phyloP scores from a whole-genome alignment of 768 basidiomycete species.

The Lactarius sanguifluus region DNA sequence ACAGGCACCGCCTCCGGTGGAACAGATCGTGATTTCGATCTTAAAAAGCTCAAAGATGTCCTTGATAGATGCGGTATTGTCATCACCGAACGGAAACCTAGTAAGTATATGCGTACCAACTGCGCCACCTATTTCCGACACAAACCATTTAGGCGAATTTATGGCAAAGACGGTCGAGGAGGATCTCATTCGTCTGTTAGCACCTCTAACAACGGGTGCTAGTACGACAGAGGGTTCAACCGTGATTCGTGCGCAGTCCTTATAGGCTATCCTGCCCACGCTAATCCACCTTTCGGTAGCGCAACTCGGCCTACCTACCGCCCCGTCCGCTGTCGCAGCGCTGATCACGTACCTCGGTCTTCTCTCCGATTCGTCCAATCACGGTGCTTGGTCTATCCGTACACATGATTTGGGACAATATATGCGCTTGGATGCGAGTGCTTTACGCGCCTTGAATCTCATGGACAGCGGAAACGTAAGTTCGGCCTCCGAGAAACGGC shows the following conservation, averaged over 20 bases:
- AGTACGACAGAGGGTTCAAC: slow-evolving; percentile 14
- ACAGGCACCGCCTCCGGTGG: slow-evolving; percentile 69
- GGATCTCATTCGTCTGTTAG: slow-evolving; percentile 27
- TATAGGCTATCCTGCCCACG: not conserved
- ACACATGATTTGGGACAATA: slow-evolving; percentile 92
- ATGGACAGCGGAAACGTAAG: slow-evolving; percentile 57
- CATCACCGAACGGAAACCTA: slow-evolving; percentile 84
- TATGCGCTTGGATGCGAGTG: slow-evolving; percentile 96
- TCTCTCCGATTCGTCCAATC: slow-evolving; percentile 72
- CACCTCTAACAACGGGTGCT: not conserved
- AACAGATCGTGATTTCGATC: slow-evolving; percentile 82
- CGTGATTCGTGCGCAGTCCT: slow-evolving; percentile 18
- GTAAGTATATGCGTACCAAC: slow-evolving; percentile 43
- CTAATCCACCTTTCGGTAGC: slow-evolving; percentile 45
- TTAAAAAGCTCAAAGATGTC: slow-evolving; percentile 82
- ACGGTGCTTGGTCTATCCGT: slow-evolving; percentile 74
- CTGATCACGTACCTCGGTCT: slow-evolving; percentile 82
- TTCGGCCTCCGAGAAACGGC: not conserved
- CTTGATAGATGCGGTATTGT: slow-evolving; percentile 91
- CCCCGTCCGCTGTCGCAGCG: slow-evolving; percentile 79
- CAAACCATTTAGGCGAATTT: slow-evolving; percentile 70
- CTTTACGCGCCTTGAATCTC: slow-evolving; percentile 84
- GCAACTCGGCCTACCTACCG: slow-evolving; percentile 71
- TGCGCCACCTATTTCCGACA: slow-evolving; percentile 1
- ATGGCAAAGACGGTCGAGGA: slow-evolving; percentile 33